Base-by-base conservation (phyloP, 2,329 filamentous ascomycete species). In the Botrytis tulipae region DNA sequence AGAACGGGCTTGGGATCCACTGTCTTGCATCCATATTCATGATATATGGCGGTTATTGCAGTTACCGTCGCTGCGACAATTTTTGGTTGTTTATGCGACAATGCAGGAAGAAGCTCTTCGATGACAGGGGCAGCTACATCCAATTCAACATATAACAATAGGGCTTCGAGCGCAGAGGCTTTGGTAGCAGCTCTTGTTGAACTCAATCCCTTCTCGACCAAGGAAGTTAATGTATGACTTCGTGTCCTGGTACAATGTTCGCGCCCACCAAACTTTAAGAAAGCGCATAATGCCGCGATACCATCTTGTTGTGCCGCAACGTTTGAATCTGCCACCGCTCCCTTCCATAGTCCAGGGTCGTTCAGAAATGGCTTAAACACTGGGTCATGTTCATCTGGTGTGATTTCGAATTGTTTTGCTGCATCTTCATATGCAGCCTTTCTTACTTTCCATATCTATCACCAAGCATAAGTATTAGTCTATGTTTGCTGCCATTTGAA, bases 281-380 rank as follows among this genome's bases (percentile, higher is more conserved):
- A 99, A 1, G 94, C 91, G 83, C 94, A 97, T 79, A 97, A 89
- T 54, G 95, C 92, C 66, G 89, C 90, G 66, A 99, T 89, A 75
- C 93, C 96, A 78, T 99, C 97, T 83, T 97, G 92, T 82, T 99
- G 96, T 48, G 97, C 96, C 29, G 95, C 96, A 74, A 99, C 96
- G 80, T 99, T 99, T 72, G 95, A 96, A 83, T 99, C 96, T 78
- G 91, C 90, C 10, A 96, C 95, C 1, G 95, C 96, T 51, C 90
- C 91, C 82, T 98, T 98, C 95, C 94, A 98, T 75, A 99, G 82
- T 76, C 90, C 85, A 0, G 94, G 87, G 78, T 99, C 96, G 81
- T 92, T 90, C 75, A 96, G 84, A 80, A 98, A 99, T 1, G 95
- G 94, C 78, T 90, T 88, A 79, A 99, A 98, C 51, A 91, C 91